Percentiles rank a stretch among this genome's conserved stretches.
Conservation (phyloP, 2,329 filamentous ascomycete species). For the Trichoderma oligosporum region DNA sequence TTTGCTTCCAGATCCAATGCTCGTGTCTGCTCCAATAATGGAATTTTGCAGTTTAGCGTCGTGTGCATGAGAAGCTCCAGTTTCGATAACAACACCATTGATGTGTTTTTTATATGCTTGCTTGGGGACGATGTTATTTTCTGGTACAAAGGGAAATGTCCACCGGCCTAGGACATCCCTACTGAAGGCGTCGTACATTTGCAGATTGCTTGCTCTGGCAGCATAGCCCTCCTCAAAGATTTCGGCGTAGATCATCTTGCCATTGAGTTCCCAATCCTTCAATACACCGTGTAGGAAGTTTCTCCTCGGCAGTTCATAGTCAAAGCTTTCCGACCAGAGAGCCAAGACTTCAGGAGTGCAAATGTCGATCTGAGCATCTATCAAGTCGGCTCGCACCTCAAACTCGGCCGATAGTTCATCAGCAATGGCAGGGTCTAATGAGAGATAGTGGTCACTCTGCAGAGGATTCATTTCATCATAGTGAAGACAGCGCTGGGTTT, state of each 20-base stretch:
- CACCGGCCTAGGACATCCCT: constrained; percentile 82
- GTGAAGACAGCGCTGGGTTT: constrained; percentile 77
- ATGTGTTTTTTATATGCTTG: constrained; percentile 71
- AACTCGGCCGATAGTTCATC: constrained; percentile 66
- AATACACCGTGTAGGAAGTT: constrained; percentile 90
- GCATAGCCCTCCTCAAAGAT: constrained; percentile 81
- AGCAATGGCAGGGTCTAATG: constrained; percentile 76
- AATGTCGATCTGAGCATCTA: constrained; percentile 94
- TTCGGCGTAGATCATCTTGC: constrained; percentile 92
- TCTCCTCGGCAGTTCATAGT: constrained; percentile 84
- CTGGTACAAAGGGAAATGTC: constrained; percentile 85
- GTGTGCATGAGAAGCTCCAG: constrained; percentile 68
- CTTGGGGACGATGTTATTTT: constrained; percentile 75
- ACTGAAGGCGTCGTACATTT: constrained; percentile 84
- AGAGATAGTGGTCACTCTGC: constrained; percentile 60
- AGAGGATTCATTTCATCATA: constrained; percentile 85
- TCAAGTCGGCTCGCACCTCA: constrained; percentile 79
- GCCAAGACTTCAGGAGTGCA: constrained; percentile 94
- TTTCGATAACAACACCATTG: constrained; percentile 72
- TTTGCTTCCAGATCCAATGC: constrained; percentile 66
- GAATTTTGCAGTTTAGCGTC: constrained; percentile 68
- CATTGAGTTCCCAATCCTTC: constrained; percentile 95
- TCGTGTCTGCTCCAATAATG: constrained; percentile 72
- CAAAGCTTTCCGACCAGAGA: constrained; percentile 95
- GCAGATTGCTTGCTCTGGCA: constrained; percentile 78